phyloP scores from a whole-genome alignment of 1,284 basidiomycete genomes.

The Exobasidium rhododendri region DNA sequence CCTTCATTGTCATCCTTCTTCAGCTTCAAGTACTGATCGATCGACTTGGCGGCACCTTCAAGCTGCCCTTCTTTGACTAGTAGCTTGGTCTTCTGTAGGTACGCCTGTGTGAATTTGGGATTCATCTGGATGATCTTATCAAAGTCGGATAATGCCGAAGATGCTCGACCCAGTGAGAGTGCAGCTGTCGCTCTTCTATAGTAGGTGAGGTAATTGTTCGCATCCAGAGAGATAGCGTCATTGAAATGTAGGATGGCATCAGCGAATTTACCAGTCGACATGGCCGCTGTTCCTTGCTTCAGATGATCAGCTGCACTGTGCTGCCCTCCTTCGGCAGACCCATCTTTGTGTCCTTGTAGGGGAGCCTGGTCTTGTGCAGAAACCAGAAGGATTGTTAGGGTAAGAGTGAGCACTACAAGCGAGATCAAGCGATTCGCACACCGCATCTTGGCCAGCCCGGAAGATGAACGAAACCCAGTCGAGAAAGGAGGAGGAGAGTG shows the following conservation, averaged over 20 bases:
- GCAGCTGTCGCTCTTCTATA: slow-evolving; percentile 50
- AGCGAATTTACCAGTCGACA: slow-evolving; percentile 12
- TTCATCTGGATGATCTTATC: slow-evolving; percentile 39
- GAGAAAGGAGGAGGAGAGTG: background rate
- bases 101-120: slow-evolving; percentile 47
- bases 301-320: slow-evolving; percentile 12
- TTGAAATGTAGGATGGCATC: slow-evolving; percentile 17
- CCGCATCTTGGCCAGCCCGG: background rate
- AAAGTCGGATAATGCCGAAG: slow-evolving; percentile 44
- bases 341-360: background rate
- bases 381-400: background rate
- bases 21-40: slow-evolving; percentile 13
- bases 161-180: slow-evolving; percentile 48
- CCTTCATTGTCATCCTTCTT: slow-evolving; percentile 26
- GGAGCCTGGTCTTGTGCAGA: background rate
- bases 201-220: slow-evolving; percentile 39
- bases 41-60: slow-evolving; percentile 26
- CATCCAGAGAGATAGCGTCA: slow-evolving; percentile 13
- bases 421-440: background rate
- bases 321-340: background rate
- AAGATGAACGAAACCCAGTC: no score
- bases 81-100: slow-evolving; percentile 45
- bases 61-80: slow-evolving; percentile 47
- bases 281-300: slow-evolving; percentile 16
- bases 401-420: background rate